phyloP scores from a whole-genome alignment of 257 asterid genomes.

The Solanum boliviense region DNA sequence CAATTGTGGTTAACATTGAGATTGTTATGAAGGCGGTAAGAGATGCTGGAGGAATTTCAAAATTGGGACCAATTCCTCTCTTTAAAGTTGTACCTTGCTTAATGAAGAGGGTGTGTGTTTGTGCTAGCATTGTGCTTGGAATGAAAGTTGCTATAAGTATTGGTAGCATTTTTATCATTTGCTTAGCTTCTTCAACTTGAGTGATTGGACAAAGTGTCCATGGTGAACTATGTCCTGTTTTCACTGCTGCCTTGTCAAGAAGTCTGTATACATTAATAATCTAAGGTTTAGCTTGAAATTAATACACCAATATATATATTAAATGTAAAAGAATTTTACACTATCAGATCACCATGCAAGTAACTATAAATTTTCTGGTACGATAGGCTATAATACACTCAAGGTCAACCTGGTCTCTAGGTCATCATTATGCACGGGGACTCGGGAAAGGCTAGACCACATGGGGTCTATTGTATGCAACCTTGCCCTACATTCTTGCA shows the following conservation, averaged over 20 bases:
- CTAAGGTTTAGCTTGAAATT: neutral
- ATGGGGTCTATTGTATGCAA: neutral
- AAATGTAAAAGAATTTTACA: neutral
- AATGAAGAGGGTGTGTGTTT: conserved; percentile 46
- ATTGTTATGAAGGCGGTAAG: conserved; percentile 52
- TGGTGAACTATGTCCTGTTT: conserved; percentile 11
- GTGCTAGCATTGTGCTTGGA: conserved; percentile 59
- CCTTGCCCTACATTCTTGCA: neutral
- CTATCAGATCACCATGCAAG: neutral
- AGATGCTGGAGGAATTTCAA: conserved; percentile 55
- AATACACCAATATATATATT: neutral
- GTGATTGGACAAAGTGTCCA: conserved; percentile 55
- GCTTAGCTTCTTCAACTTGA: conserved; percentile 71
- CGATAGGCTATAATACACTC: neutral
- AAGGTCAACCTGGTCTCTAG: neutral
- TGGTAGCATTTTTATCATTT: conserved; percentile 70
- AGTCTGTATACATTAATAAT: conserved; percentile 10
- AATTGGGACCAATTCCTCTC: conserved; percentile 37
- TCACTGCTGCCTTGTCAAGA: conserved; percentile 63
- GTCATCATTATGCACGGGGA: neutral
- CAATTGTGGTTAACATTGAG: conserved; percentile 42
- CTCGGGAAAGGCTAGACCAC: neutral
- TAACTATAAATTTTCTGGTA: neutral
- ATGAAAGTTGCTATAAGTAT: conserved; percentile 39
- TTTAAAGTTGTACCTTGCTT: conserved; percentile 60